Conservation (phyloP, 2,329 filamentous ascomycete species). For the Aureobasidium leucospermi region DNA sequence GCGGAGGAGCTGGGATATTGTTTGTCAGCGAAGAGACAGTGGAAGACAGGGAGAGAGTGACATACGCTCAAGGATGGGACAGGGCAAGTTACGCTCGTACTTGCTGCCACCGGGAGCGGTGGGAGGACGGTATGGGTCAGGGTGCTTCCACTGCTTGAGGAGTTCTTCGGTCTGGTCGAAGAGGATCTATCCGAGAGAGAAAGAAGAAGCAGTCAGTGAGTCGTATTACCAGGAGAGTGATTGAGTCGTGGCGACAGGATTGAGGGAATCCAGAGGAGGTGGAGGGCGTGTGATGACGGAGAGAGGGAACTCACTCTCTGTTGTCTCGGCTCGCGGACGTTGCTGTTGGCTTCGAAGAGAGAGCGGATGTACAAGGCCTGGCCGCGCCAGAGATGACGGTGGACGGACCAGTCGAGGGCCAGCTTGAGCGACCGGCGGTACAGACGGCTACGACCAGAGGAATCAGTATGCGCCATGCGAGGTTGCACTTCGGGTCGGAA, state of each 20-base stretch:
- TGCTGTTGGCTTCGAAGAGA: conserved; percentile 87
- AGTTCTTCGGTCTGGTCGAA: conserved; percentile 82
- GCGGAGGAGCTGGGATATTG: conserved; percentile 40
- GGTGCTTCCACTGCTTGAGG: conserved; percentile 92
- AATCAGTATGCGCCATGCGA: background rate
- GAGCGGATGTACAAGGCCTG: conserved; percentile 94
- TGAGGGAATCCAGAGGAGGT: background rate
- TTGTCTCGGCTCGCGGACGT: conserved; percentile 75
- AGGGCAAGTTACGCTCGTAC: conserved; percentile 87
- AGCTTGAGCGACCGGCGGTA: conserved; percentile 93
- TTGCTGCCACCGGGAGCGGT: conserved; percentile 95
- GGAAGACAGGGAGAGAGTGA: background rate
- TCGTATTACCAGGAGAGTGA: conserved; percentile 6
- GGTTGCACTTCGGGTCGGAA: conserved; percentile 5
- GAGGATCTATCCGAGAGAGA: conserved; percentile 53
- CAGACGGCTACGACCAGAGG: conserved; percentile 49
- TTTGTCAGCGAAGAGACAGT: conserved; percentile 6
- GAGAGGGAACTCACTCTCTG: conserved; percentile 59
- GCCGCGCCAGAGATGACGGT: conserved; percentile 87
- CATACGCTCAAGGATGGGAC: conserved; percentile 74
- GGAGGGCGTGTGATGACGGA: background rate
- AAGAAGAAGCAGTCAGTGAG: background rate
- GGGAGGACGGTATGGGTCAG: conserved; percentile 82
- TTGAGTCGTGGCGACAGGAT: conserved; percentile 12
- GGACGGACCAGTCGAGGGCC: conserved; percentile 89